These are phyloP conservation scores for Pseudoneurospora amorphoporcata DNA, from an alignment of 495 filamentous ascomycete species.

Conservation along the genomic window DNA sequence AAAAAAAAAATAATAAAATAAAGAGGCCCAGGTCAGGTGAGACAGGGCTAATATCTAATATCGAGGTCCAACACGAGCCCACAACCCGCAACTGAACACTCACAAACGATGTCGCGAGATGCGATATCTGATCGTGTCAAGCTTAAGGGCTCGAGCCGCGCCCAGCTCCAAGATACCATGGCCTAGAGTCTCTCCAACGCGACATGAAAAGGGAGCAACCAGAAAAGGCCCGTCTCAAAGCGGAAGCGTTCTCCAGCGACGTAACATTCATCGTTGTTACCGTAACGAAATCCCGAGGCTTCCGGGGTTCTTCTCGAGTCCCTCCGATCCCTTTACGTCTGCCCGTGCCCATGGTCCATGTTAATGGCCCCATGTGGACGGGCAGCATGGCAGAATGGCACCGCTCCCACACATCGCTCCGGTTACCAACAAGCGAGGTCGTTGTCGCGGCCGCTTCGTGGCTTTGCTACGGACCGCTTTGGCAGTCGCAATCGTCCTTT, in stretches of 20 bases:
- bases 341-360: background rate
- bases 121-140: background rate
- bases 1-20: background rate
- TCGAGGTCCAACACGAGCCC: background rate
- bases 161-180: background rate
- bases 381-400: background rate
- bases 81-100: background rate
- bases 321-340: background rate
- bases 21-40: background rate
- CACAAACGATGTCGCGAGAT: background rate
- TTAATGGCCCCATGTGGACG: background rate
- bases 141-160: background rate
- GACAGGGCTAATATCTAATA: background rate
- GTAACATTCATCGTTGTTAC: background rate
- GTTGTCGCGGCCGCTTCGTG: background rate
- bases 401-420: background rate
- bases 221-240: background rate
- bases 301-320: background rate
- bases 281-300: background rate
- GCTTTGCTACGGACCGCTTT: background rate
- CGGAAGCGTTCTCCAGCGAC: background rate
- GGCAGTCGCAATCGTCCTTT: background rate
- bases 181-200: background rate
- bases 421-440: background rate
- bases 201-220: background rate